Conservation (phyloP, 2,329 filamentous ascomycete species). For the Alternaria rosae region DNA sequence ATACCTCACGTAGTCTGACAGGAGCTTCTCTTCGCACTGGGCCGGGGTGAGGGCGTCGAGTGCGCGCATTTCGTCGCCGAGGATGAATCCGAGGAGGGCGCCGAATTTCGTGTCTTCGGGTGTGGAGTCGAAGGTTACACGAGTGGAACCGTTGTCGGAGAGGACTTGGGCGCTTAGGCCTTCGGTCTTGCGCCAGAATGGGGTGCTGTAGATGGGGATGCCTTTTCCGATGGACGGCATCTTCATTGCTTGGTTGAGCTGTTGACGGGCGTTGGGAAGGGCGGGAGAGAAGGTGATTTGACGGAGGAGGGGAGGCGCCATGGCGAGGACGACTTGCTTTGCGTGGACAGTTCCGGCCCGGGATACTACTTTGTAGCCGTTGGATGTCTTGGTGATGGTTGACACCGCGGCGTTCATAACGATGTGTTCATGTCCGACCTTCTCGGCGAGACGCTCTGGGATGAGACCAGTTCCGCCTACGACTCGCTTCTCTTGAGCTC, state of each 20-base stretch:
- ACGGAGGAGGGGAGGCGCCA: constrained; percentile 57
- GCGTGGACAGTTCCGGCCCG: constrained; percentile 41
- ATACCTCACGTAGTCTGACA: constrained; percentile 24
- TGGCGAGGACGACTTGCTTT: constrained; percentile 58
- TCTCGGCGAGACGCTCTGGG: constrained; percentile 21
- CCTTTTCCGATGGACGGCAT: constrained; percentile 63
- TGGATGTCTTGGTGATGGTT: constrained; percentile 18
- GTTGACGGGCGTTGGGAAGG: constrained; percentile 54
- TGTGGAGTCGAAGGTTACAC: constrained; percentile 29
- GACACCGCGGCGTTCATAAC: constrained; percentile 25
- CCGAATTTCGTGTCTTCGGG: constrained; percentile 25
- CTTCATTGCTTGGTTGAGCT: constrained; percentile 44
- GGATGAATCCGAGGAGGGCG: constrained; percentile 33
- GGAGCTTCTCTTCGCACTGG: constrained; percentile 9
- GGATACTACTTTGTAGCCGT: constrained; percentile 23
- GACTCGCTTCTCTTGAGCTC: constrained; percentile 29
- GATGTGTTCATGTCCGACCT: constrained; percentile 23
- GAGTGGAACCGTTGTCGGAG: constrained; percentile 18
- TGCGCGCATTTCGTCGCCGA: constrained; percentile 27
- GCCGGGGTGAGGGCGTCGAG: constrained; percentile 10
- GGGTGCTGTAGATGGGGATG: constrained; percentile 55
- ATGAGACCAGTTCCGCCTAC: constrained; percentile 32
- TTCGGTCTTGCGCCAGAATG: constrained; percentile 57
- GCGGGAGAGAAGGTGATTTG: constrained; percentile 58
- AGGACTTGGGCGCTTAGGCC: constrained; percentile 52